A percentile compares a stretch with the other conserved stretches of the same genome.
phyloP scores from a whole-genome alignment of 768 basidiomycete genomes.

The Trametes meyenii region DNA sequence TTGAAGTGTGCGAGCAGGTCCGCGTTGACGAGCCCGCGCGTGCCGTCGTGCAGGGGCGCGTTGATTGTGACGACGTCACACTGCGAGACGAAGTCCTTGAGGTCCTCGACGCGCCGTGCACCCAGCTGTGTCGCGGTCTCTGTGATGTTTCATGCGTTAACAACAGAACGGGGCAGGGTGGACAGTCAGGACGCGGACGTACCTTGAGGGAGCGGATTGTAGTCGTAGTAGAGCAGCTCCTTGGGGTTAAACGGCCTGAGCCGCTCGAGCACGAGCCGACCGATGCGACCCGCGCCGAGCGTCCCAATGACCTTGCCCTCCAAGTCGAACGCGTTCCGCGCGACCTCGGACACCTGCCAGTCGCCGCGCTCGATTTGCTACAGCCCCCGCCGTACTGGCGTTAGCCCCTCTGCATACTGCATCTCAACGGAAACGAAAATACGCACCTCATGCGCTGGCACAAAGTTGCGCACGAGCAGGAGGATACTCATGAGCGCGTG shows the following conservation, averaged over 20 bases:
- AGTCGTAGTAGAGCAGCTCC: slow-evolving; percentile 90
- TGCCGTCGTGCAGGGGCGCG: slow-evolving; percentile 85
- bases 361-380: slow-evolving; percentile 82
- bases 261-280: slow-evolving; percentile 83
- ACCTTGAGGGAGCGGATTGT: slow-evolving; percentile 63
- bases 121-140: slow-evolving; percentile 70
- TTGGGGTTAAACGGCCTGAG: slow-evolving; percentile 84
- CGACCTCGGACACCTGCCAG: slow-evolving; percentile 85
- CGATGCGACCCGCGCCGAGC: slow-evolving; percentile 82
- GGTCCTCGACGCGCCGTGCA: slow-evolving; percentile 75
- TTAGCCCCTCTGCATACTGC: neutral
- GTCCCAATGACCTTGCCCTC: slow-evolving; percentile 93
- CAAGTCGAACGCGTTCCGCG: slow-evolving; percentile 84
- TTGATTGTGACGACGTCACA: slow-evolving; percentile 85
- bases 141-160: neutral
- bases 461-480: slow-evolving; percentile 86
- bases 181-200: too few relatives aligned
- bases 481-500: slow-evolving; percentile 92
- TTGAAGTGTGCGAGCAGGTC: slow-evolving; percentile 88
- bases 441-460: slow-evolving; percentile 79
- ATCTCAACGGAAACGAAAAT: neutral
- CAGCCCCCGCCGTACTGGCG: neutral
- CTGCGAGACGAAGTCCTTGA: slow-evolving; percentile 59
- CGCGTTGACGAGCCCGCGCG: slow-evolving; percentile 77
- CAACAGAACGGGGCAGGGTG: too few relatives aligned